A percentile compares a stretch with the other conserved stretches of the same genome.
These are phyloP conservation scores for Cercophora newfieldiana DNA, from an alignment of 495 filamentous ascomycete genomes.

Conservation along the genomic window DNA sequence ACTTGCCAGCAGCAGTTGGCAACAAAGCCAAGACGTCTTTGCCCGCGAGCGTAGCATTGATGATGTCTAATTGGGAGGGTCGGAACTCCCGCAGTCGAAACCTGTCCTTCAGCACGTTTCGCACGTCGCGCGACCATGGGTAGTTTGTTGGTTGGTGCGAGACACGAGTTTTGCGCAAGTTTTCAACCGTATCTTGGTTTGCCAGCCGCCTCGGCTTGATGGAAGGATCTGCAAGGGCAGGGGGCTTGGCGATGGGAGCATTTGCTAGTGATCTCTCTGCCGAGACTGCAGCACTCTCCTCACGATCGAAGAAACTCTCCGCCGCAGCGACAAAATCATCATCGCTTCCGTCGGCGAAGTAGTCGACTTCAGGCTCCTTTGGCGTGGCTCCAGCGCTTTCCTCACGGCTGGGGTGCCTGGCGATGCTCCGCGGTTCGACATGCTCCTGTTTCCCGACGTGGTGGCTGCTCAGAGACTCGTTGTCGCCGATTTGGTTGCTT, in stretches of 20 bases:
- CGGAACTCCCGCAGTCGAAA: constrained; percentile 86
- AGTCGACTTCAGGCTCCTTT: no score
- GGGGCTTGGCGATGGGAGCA: background rate
- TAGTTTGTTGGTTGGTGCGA: constrained; percentile 41
- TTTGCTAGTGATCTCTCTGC: no score
- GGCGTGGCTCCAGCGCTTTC: no score
- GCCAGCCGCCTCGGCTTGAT: constrained; percentile 32
- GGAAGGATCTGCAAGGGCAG: constrained; percentile 30
- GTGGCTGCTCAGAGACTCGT: background rate
- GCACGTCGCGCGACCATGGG: constrained; percentile 86
- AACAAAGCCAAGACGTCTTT: constrained; percentile 93
- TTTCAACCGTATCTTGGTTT: constrained; percentile 28
- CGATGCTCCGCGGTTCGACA: no score
- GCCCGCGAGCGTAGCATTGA: constrained; percentile 85
- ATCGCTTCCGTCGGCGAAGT: no score
- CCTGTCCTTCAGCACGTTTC: constrained; percentile 67
- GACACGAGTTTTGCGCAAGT: constrained; percentile 19
- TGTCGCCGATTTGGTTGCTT: background rate
- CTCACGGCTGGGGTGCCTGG: no score
- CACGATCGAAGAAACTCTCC: no score
- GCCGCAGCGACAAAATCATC: no score
- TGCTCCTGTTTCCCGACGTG: background rate
- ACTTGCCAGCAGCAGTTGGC: constrained; percentile 97
- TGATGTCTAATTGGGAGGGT: constrained; percentile 89
- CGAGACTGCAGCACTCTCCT: no score